Base-by-base conservation (phyloP, 164 flowering plant species). In the Sextonia rubra region DNA sequence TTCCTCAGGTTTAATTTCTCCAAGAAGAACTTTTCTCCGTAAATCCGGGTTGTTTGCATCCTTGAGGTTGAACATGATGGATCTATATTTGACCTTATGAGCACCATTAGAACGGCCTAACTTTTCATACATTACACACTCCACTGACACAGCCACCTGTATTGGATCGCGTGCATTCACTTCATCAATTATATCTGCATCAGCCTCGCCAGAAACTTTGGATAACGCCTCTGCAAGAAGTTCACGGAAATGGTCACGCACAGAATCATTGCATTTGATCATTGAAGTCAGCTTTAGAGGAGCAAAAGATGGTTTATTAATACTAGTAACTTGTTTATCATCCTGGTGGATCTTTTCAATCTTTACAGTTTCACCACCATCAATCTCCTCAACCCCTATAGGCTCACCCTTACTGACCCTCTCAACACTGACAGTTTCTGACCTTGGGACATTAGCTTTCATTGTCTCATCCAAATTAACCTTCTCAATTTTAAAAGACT, bases 11-110 rank as follows among this genome's bases (percentile, higher is more conserved):
- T 78, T 82, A 52, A 93, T 75, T 0, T 82, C 71, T 55, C 99
- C 99, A 9, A 88, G 82, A 60, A 93, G 94, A 23, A 95, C 89
- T 78, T 79, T 93, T 72, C 98, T 89, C 69, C 97, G 78, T 32
- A 95, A 83, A 79, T 95, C 98, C 1, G 97, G 97, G 80, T 93
- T 95, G 1, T 91, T 91, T 8, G 82, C 64, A 56, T 95, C 99
- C 83, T 85, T 88, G 20, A 95, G 78, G 73, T 95, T 95, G 81
- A 91, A 95, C 89, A 95, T 82, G 68, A 95, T 75, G 22, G 97
- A 91, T 73, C 99, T 83, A 73, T 93, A 95, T 74, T 91, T 93
- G 44, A 70, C 66, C 80, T 89, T 93, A 64, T 91, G 93, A 8
- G 89, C 62, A 12, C 97, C 97, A 74, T 72, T 89, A 15, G 90